Percentiles rank a stretch among this genome's conserved stretches.
Conservation (phyloP, 1,139 yeast species). For the Hyphopichia khmerensis region DNA sequence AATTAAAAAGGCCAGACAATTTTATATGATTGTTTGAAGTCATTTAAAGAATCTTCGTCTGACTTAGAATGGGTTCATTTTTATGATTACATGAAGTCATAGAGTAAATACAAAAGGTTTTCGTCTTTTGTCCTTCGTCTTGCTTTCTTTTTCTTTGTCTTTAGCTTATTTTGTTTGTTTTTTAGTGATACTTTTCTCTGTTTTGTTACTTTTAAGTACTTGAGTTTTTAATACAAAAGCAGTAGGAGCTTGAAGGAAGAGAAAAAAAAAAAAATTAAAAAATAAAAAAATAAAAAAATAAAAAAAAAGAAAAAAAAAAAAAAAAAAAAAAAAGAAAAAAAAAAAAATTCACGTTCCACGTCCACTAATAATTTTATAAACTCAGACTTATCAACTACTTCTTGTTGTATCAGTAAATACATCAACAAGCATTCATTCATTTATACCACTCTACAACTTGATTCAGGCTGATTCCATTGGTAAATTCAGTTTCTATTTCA, state of each 20-base stretch:
- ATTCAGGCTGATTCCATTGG: no score
- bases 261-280: conserved; percentile 3
- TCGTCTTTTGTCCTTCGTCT: no score
- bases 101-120: no score
- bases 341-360: neutral
- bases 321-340: neutral
- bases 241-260: neutral
- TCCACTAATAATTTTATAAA: neutral
- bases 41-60: no score
- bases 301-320: no score
- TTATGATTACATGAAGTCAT: no score
- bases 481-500: no score
- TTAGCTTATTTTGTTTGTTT: neutral
- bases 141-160: neutral
- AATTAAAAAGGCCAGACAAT: no score
- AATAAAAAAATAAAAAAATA: neutral
- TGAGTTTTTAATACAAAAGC: neutral
- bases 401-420: no score
- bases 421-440: neutral
- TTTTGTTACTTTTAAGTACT: neutral
- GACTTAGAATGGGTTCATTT: no score
- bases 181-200: neutral
- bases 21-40: no score
- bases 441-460: neutral
- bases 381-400: neutral